A percentile compares a stretch with the other conserved stretches of the same genome.
Conservation (phyloP, 805 yeast genomes). For the Lipomyces yamadae region DNA sequence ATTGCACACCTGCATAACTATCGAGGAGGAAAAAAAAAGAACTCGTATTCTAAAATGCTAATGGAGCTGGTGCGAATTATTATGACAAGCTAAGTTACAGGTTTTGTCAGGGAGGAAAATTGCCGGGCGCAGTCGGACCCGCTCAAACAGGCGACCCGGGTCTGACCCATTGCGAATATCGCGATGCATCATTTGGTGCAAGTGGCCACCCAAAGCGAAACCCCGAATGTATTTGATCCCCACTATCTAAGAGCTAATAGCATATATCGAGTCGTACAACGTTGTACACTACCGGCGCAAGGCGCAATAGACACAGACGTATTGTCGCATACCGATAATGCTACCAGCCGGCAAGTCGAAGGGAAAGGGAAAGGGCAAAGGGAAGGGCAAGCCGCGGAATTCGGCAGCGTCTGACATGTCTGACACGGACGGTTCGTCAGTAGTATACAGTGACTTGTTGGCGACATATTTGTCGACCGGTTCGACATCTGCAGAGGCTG, state of each 20-base stretch:
- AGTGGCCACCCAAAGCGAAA: neutral
- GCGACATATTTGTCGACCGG: constrained; percentile 8
- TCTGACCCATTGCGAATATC: neutral
- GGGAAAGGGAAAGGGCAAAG: constrained; percentile 35
- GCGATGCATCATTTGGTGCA: neutral
- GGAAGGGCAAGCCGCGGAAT: constrained; percentile 26
- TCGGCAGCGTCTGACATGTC: constrained; percentile 9
- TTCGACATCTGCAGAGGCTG: constrained; percentile 18
- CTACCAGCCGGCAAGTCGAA: constrained; percentile 23
- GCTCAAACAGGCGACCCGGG: neutral
- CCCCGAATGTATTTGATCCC: neutral
- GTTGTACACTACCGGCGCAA: neutral
- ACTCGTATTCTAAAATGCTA: no score
- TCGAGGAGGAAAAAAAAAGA: neutral
- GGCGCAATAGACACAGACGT: neutral
- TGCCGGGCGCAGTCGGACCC: neutral
- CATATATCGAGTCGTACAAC: neutral
- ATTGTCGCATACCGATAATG: neutral
- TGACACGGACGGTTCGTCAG: constrained; percentile 17
- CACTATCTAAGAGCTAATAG: neutral
- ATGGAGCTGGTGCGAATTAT: neutral
- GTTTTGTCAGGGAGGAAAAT: neutral
- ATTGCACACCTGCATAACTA: neutral
- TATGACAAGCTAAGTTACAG: no score
- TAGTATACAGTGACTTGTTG: constrained; percentile 21